These are phyloP conservation scores for Hemileia vastatrix DNA, from an alignment of 1,284 basidiomycete genomes.

Conservation along the genomic window DNA sequence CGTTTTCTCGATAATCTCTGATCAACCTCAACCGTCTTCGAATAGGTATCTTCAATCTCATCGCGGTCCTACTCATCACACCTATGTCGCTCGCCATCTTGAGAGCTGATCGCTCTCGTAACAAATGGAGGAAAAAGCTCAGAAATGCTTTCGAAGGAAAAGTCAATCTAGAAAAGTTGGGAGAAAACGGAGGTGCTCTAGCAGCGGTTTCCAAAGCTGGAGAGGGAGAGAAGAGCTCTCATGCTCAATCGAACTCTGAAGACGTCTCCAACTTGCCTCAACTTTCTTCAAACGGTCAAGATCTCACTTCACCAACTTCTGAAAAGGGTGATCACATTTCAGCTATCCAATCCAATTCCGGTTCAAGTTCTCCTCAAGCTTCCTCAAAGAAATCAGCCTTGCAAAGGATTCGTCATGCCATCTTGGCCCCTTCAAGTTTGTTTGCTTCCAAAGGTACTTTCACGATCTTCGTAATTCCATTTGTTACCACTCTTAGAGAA, in stretches of 20 bases:
- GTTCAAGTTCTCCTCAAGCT: background rate
- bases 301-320: background rate
- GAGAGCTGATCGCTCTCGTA: slow-evolving; percentile 34
- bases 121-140: slow-evolving; percentile 39
- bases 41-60: slow-evolving; percentile 35
- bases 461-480: slow-evolving; percentile 61
- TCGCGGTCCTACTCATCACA: slow-evolving; percentile 39
- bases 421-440: background rate
- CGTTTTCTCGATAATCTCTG: background rate
- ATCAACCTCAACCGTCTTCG: too few species aligned
- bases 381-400: background rate
- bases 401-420: background rate
- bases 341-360: background rate
- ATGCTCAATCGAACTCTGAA: background rate
- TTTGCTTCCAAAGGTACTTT: background rate
- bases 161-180: background rate
- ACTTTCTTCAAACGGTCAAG: background rate
- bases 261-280: background rate
- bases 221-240: background rate
- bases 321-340: background rate
- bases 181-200: background rate
- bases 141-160: slow-evolving; percentile 27
- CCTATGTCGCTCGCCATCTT: slow-evolving; percentile 42
- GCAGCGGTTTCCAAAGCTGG: background rate
- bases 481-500: slow-evolving; percentile 81